phyloP scores from a whole-genome alignment of 2,329 filamentous ascomycete genomes.

The Diaporthe amygdali region DNA sequence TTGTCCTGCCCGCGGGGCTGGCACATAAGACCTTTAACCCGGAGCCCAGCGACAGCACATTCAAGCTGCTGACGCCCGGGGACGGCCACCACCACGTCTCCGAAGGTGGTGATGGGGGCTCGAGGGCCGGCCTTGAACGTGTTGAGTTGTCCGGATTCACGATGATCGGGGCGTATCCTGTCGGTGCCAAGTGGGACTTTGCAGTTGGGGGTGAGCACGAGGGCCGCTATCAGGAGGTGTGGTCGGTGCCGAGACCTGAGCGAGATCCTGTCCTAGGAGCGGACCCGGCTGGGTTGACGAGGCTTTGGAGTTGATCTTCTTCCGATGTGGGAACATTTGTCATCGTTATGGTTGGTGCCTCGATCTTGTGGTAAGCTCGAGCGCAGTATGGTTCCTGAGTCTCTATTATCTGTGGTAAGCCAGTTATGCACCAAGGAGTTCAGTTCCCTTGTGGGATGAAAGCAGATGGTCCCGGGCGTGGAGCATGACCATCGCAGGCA shows the following conservation, averaged over 20 bases:
- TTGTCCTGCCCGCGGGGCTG: slow-evolving; percentile 60
- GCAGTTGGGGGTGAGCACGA: slow-evolving; percentile 45
- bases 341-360: not conserved
- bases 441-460: not conserved
- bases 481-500: not conserved
- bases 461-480: not conserved
- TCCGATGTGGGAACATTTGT: not conserved
- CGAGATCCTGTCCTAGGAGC: slow-evolving; percentile 53
- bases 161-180: slow-evolving; percentile 64
- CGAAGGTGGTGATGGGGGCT: slow-evolving; percentile 32
- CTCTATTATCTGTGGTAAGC: not conserved
- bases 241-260: slow-evolving; percentile 49
- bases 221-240: slow-evolving; percentile 46
- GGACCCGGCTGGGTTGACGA: slow-evolving; percentile 14
- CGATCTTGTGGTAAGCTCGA: not conserved
- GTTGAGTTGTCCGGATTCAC: slow-evolving; percentile 50
- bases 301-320: slow-evolving; percentile 16
- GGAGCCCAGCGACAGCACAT: slow-evolving; percentile 36
- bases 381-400: not conserved
- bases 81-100: slow-evolving; percentile 43
- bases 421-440: not conserved
- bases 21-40: slow-evolving; percentile 57
- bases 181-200: slow-evolving; percentile 54
- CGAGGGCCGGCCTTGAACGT: slow-evolving; percentile 37
- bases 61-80: slow-evolving; percentile 49